Percentiles rank a stretch among this genome's conserved stretches.
phyloP scores from a whole-genome alignment of 441 rosid genomes.

The Omphalea diandra region DNA sequence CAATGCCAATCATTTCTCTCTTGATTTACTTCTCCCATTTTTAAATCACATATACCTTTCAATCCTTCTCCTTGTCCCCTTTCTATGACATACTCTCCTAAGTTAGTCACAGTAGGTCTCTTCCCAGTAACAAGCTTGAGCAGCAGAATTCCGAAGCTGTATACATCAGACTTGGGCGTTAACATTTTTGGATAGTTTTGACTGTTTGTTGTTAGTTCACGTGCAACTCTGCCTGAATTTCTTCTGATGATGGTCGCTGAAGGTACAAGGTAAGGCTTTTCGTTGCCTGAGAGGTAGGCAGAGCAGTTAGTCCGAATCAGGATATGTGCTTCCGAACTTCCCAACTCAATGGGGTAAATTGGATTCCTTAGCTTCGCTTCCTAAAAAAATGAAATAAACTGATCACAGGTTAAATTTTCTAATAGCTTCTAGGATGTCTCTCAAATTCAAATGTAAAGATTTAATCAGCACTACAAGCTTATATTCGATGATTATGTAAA shows the following conservation, averaged over 20 bases:
- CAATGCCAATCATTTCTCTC: conserved; percentile 27
- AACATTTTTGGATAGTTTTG: conserved; percentile 12
- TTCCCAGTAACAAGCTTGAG: conserved; percentile 32
- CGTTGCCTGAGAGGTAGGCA: conserved; percentile 13
- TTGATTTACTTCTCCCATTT: conserved; percentile 29
- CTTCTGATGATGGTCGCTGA: conserved; percentile 25
- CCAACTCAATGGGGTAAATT: conserved; percentile 28
- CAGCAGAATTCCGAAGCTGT: conserved; percentile 35
- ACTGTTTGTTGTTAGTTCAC: conserved; percentile 23
- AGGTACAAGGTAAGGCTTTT: conserved; percentile 14
- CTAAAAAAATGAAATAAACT: conserved; percentile 12
- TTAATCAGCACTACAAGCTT: no score
- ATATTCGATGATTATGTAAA: no score
- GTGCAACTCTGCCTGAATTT: conserved; percentile 32
- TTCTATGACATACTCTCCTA: conserved; percentile 20
- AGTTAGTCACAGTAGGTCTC: conserved; percentile 29
- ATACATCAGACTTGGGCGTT: conserved; percentile 32
- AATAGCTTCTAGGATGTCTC: not conserved
- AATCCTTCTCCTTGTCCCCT: conserved; percentile 27
- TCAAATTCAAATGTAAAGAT: no score
- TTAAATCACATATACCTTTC: conserved; percentile 25
- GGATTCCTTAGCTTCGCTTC: conserved; percentile 20
- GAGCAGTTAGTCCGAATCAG: conserved; percentile 10
- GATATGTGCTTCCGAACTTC: conserved; percentile 20
- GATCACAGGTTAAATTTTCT: no score